phyloP scores from a whole-genome alignment of 805 yeast species.

The Metschnikowia rubicola region DNA sequence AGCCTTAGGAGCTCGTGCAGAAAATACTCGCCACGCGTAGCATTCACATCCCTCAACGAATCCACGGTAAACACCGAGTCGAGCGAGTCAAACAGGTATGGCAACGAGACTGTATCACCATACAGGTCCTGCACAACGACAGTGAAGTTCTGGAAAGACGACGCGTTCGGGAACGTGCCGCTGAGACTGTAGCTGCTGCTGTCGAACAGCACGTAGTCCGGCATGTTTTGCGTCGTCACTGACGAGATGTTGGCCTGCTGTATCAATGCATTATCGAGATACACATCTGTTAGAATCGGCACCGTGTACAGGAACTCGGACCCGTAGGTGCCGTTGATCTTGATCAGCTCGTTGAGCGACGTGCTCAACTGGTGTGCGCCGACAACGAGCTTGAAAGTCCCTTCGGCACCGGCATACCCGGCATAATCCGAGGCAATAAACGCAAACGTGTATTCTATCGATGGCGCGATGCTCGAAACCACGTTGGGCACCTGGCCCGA shows the following conservation, averaged over 20 bases:
- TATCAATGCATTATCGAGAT: slow-evolving; percentile 58
- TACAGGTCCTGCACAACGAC: slow-evolving; percentile 57
- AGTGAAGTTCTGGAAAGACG: slow-evolving; percentile 45
- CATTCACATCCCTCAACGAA: slow-evolving; percentile 57
- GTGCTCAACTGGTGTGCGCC: slow-evolving; percentile 88
- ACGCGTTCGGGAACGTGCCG: slow-evolving; percentile 55
- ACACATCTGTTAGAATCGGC: slow-evolving; percentile 61
- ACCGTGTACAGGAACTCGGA: slow-evolving; percentile 50
- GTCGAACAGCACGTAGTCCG: slow-evolving; percentile 54
- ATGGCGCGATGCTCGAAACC: slow-evolving; percentile 85
- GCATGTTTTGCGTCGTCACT: slow-evolving; percentile 48
- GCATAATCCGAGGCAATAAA: slow-evolving; percentile 75
- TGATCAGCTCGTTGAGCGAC: slow-evolving; percentile 50
- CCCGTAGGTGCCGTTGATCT: slow-evolving; percentile 66
- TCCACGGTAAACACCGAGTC: slow-evolving; percentile 54
- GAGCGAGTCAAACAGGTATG: slow-evolving; percentile 54
- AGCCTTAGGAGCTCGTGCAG: slow-evolving; percentile 51
- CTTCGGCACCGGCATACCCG: slow-evolving; percentile 70
- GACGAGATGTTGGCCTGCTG: slow-evolving; percentile 50
- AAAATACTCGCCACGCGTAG: slow-evolving; percentile 62
- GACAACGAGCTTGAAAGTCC: slow-evolving; percentile 66
- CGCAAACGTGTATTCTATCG: slow-evolving; percentile 62
- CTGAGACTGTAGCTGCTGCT: slow-evolving; percentile 37
- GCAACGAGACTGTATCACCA: slow-evolving; percentile 57
- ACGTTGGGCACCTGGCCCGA: slow-evolving; percentile 86